phyloP scores from a whole-genome alignment of 257 asterid genomes.

The Catharanthus roseus region DNA sequence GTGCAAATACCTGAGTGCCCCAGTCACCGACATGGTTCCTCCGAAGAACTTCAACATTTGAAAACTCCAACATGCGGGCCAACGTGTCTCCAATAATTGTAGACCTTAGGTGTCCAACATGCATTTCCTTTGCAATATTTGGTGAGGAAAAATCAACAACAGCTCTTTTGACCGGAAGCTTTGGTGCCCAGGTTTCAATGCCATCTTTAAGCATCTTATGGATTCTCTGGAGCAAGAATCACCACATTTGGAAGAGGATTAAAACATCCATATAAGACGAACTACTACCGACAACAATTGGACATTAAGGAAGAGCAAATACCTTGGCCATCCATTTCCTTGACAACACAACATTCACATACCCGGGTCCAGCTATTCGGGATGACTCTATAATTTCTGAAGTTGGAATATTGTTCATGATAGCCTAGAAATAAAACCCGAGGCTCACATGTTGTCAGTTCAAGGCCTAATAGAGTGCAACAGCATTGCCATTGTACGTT shows the following conservation, averaged over 20 bases:
- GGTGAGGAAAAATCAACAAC: conserved; percentile 97
- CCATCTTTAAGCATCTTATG: conserved; percentile 77
- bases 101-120: conserved; percentile 94
- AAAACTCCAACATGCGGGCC: conserved; percentile 88
- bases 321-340: conserved; percentile 86
- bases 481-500: neutral
- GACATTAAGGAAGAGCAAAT: conserved; percentile 1
- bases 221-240: conserved; percentile 52
- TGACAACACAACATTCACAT: conserved; percentile 65
- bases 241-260: neutral
- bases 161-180: conserved; percentile 64
- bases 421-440: conserved; percentile 48
- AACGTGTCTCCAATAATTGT: conserved; percentile 93
- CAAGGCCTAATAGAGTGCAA: neutral
- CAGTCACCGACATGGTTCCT: conserved; percentile 98
- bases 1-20: conserved; percentile 76
- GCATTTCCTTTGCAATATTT: conserved; percentile 97
- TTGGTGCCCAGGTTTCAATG: conserved; percentile 83
- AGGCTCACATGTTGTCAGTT: conserved; percentile 11
- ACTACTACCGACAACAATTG: neutral
- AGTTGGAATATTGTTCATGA: conserved; percentile 64
- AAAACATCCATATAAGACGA: neutral
- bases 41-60: conserved; percentile 81
- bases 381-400: conserved; percentile 64
- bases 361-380: conserved; percentile 86